phyloP scores from a whole-genome alignment of 2,329 filamentous ascomycete species.

The Fusarium pilosicola region DNA sequence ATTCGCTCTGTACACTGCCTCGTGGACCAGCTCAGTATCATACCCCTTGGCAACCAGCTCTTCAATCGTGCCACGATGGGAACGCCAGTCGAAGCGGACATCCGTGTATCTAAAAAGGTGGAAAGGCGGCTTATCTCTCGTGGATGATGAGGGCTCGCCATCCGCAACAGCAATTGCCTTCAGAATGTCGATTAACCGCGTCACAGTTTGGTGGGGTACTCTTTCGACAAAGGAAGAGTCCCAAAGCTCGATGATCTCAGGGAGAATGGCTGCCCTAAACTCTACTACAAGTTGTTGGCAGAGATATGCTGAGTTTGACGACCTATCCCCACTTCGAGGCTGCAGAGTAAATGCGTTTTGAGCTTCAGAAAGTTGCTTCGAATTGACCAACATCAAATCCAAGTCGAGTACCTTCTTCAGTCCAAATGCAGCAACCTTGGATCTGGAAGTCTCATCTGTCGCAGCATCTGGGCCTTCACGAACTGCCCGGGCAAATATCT shows the following conservation, averaged over 20 bases:
- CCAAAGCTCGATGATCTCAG: slow-evolving; percentile 83
- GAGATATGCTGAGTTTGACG: slow-evolving; percentile 52
- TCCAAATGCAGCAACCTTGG: slow-evolving; percentile 63
- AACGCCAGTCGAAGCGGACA: slow-evolving; percentile 59
- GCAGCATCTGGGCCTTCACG: slow-evolving; percentile 52
- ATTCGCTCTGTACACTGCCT: slow-evolving; percentile 86
- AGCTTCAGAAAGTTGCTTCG: slow-evolving; percentile 84
- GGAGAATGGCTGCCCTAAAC: slow-evolving; percentile 81
- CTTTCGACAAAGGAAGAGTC: slow-evolving; percentile 85
- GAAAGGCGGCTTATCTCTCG: slow-evolving; percentile 63
- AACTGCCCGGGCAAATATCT: slow-evolving; percentile 64
- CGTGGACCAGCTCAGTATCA: slow-evolving; percentile 72
- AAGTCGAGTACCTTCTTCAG: slow-evolving; percentile 88
- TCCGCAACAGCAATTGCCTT: slow-evolving; percentile 82
- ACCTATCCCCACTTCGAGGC: slow-evolving; percentile 54
- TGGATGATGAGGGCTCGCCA: slow-evolving; percentile 72
- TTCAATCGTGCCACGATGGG: slow-evolving; percentile 44
- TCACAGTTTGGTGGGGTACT: slow-evolving; percentile 78
- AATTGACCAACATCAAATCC: slow-evolving; percentile 78
- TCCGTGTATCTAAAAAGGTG: slow-evolving; percentile 57
- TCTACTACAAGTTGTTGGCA: slow-evolving; percentile 86
- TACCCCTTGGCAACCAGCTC: slow-evolving; percentile 49
- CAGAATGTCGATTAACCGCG: slow-evolving; percentile 84
- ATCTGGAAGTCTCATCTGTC: slow-evolving; percentile 56
- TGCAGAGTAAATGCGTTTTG: slow-evolving; percentile 63